These are phyloP conservation scores for Pleurotus djamor DNA, from an alignment of 768 basidiomycete genomes.

Conservation along the genomic window DNA sequence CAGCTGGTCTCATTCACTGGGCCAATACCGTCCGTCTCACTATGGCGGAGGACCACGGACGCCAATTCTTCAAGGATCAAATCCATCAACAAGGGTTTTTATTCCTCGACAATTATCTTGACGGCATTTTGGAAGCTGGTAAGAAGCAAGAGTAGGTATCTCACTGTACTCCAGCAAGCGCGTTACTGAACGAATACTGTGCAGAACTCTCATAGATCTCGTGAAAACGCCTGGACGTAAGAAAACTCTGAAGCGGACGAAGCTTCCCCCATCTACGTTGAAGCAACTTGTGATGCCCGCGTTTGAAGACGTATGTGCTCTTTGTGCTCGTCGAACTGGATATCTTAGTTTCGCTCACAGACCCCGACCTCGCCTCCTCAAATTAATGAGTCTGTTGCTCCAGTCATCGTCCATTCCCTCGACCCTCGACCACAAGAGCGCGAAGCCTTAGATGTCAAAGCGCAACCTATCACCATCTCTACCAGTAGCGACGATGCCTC, in stretches of 20 bases:
- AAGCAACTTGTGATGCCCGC: slow-evolving; percentile 36
- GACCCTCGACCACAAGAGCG: too few species aligned
- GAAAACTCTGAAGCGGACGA: slow-evolving; percentile 50
- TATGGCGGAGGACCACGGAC: slow-evolving; percentile 73
- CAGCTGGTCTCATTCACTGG: slow-evolving; percentile 66
- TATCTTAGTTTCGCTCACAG: too few species aligned
- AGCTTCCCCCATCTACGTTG: slow-evolving; percentile 34
- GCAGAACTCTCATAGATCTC: slow-evolving; percentile 40
- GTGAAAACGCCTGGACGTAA: slow-evolving; percentile 84
- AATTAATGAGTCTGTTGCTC: too few species aligned
- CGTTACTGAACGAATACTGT: neutral
- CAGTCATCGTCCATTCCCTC: too few species aligned
- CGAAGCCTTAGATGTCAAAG: too few species aligned
- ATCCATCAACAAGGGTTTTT: slow-evolving; percentile 74
- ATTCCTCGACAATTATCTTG: slow-evolving; percentile 78
- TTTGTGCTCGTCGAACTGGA: too few species aligned
- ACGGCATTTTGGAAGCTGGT: slow-evolving; percentile 60
- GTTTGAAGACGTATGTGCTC: slow-evolving; percentile 37
- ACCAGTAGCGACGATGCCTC: slow-evolving; percentile 9
- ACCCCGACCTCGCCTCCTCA: too few species aligned
- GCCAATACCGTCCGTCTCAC: slow-evolving; percentile 60
- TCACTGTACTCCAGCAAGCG: neutral
- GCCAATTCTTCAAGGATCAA: slow-evolving; percentile 69
- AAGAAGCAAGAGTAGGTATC: slow-evolving; percentile 60
- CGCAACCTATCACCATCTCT: too few species aligned